These are phyloP conservation scores for Chenopodium suecicum DNA, from an alignment of 148 eudicot genomes.

Conservation along the genomic window DNA sequence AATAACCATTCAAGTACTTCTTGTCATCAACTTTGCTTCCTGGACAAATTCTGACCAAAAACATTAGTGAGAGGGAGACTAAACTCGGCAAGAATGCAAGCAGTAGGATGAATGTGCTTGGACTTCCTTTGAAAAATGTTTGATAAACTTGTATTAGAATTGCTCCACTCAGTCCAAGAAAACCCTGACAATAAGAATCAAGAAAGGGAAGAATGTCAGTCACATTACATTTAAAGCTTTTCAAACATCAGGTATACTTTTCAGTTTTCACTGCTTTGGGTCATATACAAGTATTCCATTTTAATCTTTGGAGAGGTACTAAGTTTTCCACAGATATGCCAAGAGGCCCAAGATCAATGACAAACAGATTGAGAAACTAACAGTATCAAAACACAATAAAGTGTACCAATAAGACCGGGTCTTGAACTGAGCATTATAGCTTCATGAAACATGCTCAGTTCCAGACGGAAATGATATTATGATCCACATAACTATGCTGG, in stretches of 20 bases:
- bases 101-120: slow-evolving; percentile 67
- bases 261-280: background rate
- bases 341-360: background rate
- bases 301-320: background rate
- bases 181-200: slow-evolving; percentile 53
- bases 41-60: slow-evolving; percentile 45
- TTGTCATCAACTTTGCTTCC: slow-evolving; percentile 46
- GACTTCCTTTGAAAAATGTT: slow-evolving; percentile 51
- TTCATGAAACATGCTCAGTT: background rate
- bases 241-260: background rate
- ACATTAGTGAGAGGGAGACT: slow-evolving; percentile 60
- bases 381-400: background rate
- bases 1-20: slow-evolving; percentile 63
- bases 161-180: slow-evolving; percentile 92
- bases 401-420: background rate
- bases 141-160: slow-evolving; percentile 72
- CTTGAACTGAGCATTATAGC: background rate
- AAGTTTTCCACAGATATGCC: background rate
- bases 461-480: background rate
- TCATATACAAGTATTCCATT: background rate
- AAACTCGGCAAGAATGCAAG: slow-evolving; percentile 70
- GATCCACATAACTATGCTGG: background rate
- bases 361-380: background rate
- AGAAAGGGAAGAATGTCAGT: background rate
- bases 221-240: background rate